phyloP scores from a whole-genome alignment of 148 eudicot genomes.

The Persicaria tinctoria region DNA sequence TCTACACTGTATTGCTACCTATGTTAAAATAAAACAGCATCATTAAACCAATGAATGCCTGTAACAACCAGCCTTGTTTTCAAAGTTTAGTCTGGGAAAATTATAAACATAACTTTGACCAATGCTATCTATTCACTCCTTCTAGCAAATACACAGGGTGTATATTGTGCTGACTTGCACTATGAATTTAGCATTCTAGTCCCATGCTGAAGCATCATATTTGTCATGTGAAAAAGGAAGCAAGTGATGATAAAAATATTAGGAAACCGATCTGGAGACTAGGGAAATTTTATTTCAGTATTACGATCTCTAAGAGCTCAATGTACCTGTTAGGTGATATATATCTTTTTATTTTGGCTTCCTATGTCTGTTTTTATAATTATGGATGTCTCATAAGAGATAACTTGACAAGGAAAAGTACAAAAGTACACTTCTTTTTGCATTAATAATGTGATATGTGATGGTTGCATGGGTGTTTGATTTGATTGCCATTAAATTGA shows the following conservation, averaged over 20 bases:
- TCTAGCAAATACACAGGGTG: background rate
- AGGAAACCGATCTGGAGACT: background rate
- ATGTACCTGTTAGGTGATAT: background rate
- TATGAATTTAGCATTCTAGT: background rate
- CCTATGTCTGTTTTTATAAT: background rate
- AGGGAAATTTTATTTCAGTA: background rate
- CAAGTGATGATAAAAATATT: background rate
- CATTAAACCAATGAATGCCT: background rate
- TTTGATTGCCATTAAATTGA: background rate
- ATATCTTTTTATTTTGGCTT: background rate
- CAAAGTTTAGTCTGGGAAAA: background rate
- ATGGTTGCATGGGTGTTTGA: constrained; percentile 1
- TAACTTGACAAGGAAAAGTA: background rate
- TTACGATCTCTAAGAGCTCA: background rate
- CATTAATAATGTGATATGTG: constrained; percentile 1
- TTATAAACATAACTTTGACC: background rate
- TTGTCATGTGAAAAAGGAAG: background rate
- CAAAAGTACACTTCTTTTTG: background rate
- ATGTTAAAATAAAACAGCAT: background rate
- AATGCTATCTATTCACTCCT: background rate
- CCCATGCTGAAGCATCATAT: background rate
- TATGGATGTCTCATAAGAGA: background rate
- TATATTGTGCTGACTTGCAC: background rate
- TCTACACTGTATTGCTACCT: background rate
- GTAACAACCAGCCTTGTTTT: background rate